Conservation (phyloP, 169 alveolate species). For the Eimeria necatrix region DNA sequence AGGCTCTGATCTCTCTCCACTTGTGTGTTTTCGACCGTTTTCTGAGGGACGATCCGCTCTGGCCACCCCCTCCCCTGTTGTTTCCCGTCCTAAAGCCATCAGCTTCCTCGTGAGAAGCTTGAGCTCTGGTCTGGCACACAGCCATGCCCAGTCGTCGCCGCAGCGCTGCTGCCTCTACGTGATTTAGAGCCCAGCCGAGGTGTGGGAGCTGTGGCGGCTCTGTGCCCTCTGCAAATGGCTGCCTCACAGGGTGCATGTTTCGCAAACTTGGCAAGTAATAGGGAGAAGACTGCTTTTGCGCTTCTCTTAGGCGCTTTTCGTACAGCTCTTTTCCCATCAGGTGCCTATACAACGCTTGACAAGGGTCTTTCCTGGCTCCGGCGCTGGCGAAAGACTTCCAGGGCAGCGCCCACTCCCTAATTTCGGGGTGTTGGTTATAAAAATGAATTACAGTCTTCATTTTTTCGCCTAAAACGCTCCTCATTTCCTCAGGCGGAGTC, state of each 20-base stretch:
- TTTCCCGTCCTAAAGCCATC: slow-evolving; percentile 85
- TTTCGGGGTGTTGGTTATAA: slow-evolving; percentile 85
- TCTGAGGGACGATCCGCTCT: slow-evolving; percentile 89
- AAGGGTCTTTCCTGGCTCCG: slow-evolving; percentile 70
- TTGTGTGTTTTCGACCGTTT: slow-evolving; percentile 90
- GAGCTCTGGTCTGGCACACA: slow-evolving; percentile 80
- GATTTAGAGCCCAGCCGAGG: slow-evolving; percentile 77
- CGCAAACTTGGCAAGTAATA: slow-evolving; percentile 76
- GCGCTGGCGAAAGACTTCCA: slow-evolving; percentile 81
- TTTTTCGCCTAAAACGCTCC: slow-evolving; percentile 91
- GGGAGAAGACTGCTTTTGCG: slow-evolving; percentile 66
- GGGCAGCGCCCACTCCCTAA: slow-evolving; percentile 79
- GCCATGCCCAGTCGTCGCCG: slow-evolving; percentile 79
- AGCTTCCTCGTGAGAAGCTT: slow-evolving; percentile 88
- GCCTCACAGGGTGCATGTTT: slow-evolving; percentile 79
- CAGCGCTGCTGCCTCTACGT: slow-evolving; percentile 69
- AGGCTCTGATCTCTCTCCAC: slow-evolving; percentile 87
- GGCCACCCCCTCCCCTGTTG: slow-evolving; percentile 93
- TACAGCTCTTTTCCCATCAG: slow-evolving; percentile 71
- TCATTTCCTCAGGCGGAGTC: slow-evolving; percentile 93
- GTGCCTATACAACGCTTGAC: slow-evolving; percentile 76
- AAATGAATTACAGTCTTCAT: slow-evolving; percentile 90
- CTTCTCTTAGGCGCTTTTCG: slow-evolving; percentile 48
- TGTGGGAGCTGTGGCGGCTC: slow-evolving; percentile 60
- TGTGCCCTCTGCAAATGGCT: slow-evolving; percentile 75